Base-by-base conservation (phyloP, 2,329 filamentous ascomycete species). In the Dendryphion nanum region DNA sequence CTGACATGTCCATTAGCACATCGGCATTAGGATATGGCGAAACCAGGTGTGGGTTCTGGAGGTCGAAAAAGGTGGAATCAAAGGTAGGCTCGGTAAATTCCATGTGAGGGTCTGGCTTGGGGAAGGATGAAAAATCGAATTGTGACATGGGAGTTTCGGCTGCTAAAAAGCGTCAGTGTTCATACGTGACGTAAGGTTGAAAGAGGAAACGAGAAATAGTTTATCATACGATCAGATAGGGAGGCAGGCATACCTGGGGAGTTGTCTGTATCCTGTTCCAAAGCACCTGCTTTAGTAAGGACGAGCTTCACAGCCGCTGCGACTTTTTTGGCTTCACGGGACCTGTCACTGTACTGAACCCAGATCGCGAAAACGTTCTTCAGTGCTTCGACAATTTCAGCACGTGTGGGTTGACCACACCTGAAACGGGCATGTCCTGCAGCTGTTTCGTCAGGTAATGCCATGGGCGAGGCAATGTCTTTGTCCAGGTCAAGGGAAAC, bases 401-500 rank as follows among this genome's bases (percentile, higher is more conserved):
- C 41, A 14, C 53, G 53, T 7, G 49, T 51, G 0, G 59, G 57
- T 15, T 50, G 47, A 4, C 43, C 44, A 6, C 36, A 44, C 15
- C 53, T 53, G 14, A 61, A 46, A 8, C 41, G 40, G 19, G 30
- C 18, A 3, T 50, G 39, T 20, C 17, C 17, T 16, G 30, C 20
- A 28, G 21, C 21, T 3, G 21, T 20, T 4, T 33, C 12, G 8
- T 28, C 30, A 8, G 35, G n/a, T 13, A 36, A 15, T 4, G 44
- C 45, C 12, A 55, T 34, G 5, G 55, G 51, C 7, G 41, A 38
- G 1, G 40, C 31, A 15, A 59, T 26, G 5, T 61, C 59, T 15
- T 53, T 55, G 31, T 64, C 59, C 14, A 71, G 54, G 38, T 74
- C 71, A 3, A 73, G 56, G 24, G 70, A 69, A 4, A 76, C 50